These are phyloP conservation scores for Brettanomyces anomalus DNA, from an alignment of 805 yeast species.

Conservation along the genomic window DNA sequence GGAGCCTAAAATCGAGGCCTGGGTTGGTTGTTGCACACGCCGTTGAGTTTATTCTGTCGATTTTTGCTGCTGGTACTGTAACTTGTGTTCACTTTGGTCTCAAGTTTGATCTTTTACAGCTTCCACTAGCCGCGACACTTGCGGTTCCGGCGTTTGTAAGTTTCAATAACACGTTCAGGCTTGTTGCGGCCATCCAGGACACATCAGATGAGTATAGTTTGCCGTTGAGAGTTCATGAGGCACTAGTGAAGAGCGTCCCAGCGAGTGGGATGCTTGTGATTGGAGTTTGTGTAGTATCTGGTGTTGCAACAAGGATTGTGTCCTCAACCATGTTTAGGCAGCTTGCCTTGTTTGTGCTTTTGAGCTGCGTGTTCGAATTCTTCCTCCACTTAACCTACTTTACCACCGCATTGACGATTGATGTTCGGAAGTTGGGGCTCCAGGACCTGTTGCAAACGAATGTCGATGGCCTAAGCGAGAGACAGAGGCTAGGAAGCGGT, in stretches of 20 bases:
- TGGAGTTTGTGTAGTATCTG: slow-evolving; percentile 17
- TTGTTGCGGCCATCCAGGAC: slow-evolving; percentile 30
- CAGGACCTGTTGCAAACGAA: slow-evolving; percentile 37
- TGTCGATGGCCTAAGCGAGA: not conserved
- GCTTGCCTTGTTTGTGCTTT: slow-evolving; percentile 35
- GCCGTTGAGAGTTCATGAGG: slow-evolving; percentile 27
- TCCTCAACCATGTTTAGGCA: slow-evolving; percentile 21
- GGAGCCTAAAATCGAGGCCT: slow-evolving; percentile 34
- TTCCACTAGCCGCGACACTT: slow-evolving; percentile 34
- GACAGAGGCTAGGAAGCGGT: not conserved
- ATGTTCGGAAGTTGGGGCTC: slow-evolving; percentile 53
- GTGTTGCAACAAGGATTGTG: slow-evolving; percentile 21
- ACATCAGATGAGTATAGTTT: slow-evolving; percentile 36
- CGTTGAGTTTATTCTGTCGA: slow-evolving; percentile 31
- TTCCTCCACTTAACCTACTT: slow-evolving; percentile 55
- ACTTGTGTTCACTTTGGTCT: slow-evolving; percentile 2
- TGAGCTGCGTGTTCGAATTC: slow-evolving; percentile 50
- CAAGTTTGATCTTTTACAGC: slow-evolving; percentile 15
- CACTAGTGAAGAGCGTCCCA: slow-evolving; percentile 28
- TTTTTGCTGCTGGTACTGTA: slow-evolving; percentile 34
- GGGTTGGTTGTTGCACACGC: slow-evolving; percentile 37
- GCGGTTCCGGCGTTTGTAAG: slow-evolving; percentile 33
- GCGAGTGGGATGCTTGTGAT: slow-evolving; percentile 26
- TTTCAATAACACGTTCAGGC: slow-evolving; percentile 39
- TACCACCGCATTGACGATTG: slow-evolving; percentile 57